Evolutionary conservation across 2,329 filamentous ascomycete genomes (phyloP).

Genomic region (Colletotrichum sp.): DNA sequence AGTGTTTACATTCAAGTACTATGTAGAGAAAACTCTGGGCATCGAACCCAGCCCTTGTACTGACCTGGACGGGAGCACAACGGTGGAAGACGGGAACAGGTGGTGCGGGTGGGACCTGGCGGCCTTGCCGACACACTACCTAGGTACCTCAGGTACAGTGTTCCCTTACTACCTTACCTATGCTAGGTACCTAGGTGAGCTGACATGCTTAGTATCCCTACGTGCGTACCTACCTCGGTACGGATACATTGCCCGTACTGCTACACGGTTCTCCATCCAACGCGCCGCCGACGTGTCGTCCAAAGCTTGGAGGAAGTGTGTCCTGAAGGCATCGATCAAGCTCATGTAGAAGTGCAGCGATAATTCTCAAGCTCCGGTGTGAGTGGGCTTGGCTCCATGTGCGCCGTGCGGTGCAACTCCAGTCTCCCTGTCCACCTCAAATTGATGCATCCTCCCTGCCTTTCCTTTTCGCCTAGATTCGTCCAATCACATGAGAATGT

Average conservation of each 20-base stretch:
- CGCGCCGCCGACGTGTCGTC: background rate
- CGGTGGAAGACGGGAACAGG: background rate
- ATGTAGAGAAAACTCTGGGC: background rate
- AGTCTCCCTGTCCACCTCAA: background rate
- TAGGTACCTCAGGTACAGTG: too few species aligned
- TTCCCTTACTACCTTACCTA: background rate
- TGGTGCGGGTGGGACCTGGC: background rate
- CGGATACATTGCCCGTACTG: background rate
- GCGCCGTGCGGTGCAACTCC: background rate
- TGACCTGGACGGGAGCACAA: background rate
- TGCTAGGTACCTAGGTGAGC: background rate
- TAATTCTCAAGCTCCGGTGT: background rate
- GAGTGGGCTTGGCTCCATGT: background rate
- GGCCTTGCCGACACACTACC: background rate
- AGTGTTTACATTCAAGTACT: background rate
- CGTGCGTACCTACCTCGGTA: background rate
- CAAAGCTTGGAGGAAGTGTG: background rate
- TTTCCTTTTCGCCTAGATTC: slow-evolving; percentile 4
- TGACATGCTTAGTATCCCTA: background rate
- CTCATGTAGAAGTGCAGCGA: background rate
- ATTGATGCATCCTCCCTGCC: background rate
- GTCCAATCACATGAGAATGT: background rate
- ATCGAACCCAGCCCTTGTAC: background rate
- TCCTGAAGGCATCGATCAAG: background rate
- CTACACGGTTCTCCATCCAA: background rate